Conservation (phyloP, 345 rosid genomes). For the Moringa oleifera region DNA sequence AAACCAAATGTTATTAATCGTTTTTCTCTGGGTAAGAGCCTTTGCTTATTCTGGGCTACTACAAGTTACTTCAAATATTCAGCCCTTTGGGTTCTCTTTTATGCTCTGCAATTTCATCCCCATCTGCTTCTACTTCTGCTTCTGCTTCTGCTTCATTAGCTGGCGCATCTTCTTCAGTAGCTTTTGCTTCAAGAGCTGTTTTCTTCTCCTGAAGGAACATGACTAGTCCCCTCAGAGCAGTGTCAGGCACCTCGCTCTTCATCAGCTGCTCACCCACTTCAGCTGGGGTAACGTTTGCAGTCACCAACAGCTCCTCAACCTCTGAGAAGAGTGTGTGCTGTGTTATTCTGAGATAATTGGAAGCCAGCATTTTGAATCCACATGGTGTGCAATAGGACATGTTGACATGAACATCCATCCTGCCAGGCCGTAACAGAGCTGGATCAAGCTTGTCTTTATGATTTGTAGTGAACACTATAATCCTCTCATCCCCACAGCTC, state of each 20-base stretch:
- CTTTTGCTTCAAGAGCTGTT: neutral
- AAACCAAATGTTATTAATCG: no score
- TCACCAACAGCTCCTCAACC: constrained; percentile 17
- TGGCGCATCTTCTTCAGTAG: neutral
- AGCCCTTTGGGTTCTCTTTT: no score
- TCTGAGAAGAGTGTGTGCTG: constrained; percentile 12
- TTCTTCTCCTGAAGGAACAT: constrained; percentile 18
- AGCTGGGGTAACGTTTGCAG: constrained; percentile 21
- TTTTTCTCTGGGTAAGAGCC: no score
- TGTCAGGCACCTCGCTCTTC: constrained; percentile 18
- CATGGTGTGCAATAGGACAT: constrained; percentile 25
- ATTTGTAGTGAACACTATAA: constrained; percentile 30
- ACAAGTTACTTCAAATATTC: no score
- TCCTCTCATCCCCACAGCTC: constrained; percentile 30
- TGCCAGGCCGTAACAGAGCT: constrained; percentile 23
- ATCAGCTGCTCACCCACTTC: constrained; percentile 26
- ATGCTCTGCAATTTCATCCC: neutral
- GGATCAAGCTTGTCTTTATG: constrained; percentile 25
- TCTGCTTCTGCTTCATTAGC: neutral
- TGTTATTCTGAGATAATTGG: constrained; percentile 12
- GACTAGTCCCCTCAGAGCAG: constrained; percentile 16
- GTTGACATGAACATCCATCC: constrained; percentile 22
- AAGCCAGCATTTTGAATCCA: constrained; percentile 19
- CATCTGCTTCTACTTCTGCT: constrained; percentile 1
- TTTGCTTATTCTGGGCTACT: no score